A percentile compares a stretch with the other conserved stretches of the same genome.
Evolutionary conservation across 371 early-diverging fungal genomes (phyloP).

Genomic region (Mortierella sp.): DNA sequence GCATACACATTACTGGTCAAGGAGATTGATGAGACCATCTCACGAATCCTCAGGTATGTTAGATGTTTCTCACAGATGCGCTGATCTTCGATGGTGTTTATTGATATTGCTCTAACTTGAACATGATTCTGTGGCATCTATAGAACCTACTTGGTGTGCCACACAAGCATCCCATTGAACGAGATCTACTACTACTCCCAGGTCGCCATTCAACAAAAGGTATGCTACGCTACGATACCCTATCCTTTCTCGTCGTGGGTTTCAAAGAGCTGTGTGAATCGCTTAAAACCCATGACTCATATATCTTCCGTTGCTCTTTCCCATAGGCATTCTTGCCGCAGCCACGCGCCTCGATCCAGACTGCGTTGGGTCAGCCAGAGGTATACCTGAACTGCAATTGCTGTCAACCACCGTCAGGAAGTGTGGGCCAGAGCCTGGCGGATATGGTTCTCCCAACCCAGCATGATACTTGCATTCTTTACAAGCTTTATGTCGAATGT

Average conservation of each 20-base stretch:
- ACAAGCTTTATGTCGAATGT: constrained; percentile 91
- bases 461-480: constrained; percentile 88
- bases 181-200: constrained; percentile 86
- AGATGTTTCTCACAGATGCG: neutral
- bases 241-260: too few species aligned
- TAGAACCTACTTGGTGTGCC: constrained; percentile 67
- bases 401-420: constrained; percentile 61
- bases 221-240: constrained; percentile 27
- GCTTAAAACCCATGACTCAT: neutral
- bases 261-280: neutral
- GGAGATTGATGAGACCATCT: constrained; percentile 65
- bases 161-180: constrained; percentile 70
- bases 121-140: neutral
- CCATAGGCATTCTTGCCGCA: constrained; percentile 84
- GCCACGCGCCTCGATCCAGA: constrained; percentile 87
- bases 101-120: neutral
- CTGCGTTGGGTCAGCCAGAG: constrained; percentile 82
- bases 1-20: constrained; percentile 60
- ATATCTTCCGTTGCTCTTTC: neutral
- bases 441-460: constrained; percentile 71
- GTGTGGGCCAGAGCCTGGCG: constrained; percentile 40
- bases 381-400: constrained; percentile 86
- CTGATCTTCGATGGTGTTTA: neutral
- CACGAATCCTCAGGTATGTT: constrained; percentile 60
- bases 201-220: constrained; percentile 78